Base-by-base conservation (phyloP, 805 yeast species). In the Saturnispora bothae region DNA sequence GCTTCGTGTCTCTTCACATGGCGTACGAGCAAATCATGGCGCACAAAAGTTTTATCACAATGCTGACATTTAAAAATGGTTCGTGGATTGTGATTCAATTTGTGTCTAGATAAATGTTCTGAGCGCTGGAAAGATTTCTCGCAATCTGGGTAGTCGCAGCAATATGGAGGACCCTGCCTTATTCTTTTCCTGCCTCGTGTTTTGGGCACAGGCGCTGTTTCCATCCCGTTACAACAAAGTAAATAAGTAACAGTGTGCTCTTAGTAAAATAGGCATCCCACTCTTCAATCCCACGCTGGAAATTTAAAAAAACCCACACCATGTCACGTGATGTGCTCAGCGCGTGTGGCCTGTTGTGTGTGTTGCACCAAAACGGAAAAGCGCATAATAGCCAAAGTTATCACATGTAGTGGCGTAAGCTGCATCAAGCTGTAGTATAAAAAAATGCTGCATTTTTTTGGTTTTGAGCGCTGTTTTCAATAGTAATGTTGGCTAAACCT, bases 91-190 rank as follows among this genome's bases (percentile, higher is more conserved):
- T 78, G 84, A 50, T 78, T 78, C 36, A 78, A 60, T 48, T 73
- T 68, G 50, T 78, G 84, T 36, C 84, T 58, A 2, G 81, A 66
- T 13, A 78, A 53, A 56, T 78, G 84, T 48, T 78, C 84, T 2
- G 76, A 68, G 35, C 84, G 51, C 17, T 73, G 68, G 47, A 78
- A 78, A 15, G 63, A 59, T 49, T 77, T 78, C 28, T 59, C 63
- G 48, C 84, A 78, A 26, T 66, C 66, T 7, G 65, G 66, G 39
- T 52, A 58, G 27, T 67, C 66, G 48, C 78, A 73, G 3, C 31
- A 29, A 22, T 45, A 56, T 3, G 60, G 61, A 0, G 61, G 61
- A 1, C 60, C 61, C 1, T 28, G 31, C 8, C 44, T 38, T 20
- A 30, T 38, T 39, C 41, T 45, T 38, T 46, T 43, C 27, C 47